Percentiles rank a stretch among this genome's conserved stretches.
These are phyloP conservation scores for Ceratocystis papillata DNA, from an alignment of 2,329 filamentous ascomycete species.

Conservation along the genomic window DNA sequence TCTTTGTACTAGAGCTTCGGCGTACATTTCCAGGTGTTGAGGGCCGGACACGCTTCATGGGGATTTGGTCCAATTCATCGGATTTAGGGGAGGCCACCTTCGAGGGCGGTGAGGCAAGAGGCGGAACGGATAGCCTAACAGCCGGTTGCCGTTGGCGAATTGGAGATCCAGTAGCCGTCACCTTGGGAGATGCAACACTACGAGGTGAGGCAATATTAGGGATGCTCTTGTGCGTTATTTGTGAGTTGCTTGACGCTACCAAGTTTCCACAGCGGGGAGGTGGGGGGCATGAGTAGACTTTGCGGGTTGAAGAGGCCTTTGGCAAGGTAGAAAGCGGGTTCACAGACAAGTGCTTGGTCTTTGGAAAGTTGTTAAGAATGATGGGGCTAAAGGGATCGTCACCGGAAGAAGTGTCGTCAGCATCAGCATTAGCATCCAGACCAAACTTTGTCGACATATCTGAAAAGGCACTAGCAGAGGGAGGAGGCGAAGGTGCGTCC, in stretches of 20 bases:
- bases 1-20: neutral
- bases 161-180: constrained; percentile 12
- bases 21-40: neutral
- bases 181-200: neutral
- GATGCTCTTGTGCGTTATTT: neutral
- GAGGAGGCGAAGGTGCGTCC: constrained; percentile 27
- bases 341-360: constrained; percentile 23
- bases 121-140: neutral
- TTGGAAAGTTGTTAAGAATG: constrained; percentile 19
- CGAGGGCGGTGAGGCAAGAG: constrained; percentile 12
- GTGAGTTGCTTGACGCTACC: neutral
- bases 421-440: neutral
- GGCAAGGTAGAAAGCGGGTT: neutral
- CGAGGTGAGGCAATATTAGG: neutral
- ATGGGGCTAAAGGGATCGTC: constrained; percentile 17
- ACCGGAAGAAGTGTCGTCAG: constrained; percentile 2
- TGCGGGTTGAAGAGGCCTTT: constrained; percentile 2
- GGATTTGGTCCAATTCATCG: neutral
- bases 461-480: constrained; percentile 11
- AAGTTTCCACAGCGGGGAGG: constrained; percentile 3
- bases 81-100: neutral
- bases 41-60: constrained; percentile 9
- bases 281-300: constrained; percentile 20
- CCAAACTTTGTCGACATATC: constrained; percentile 18
- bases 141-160: constrained; percentile 13